Evolutionary conservation across 805 yeast species (phyloP).

Genomic region (Ogataea haglerorum): DNA sequence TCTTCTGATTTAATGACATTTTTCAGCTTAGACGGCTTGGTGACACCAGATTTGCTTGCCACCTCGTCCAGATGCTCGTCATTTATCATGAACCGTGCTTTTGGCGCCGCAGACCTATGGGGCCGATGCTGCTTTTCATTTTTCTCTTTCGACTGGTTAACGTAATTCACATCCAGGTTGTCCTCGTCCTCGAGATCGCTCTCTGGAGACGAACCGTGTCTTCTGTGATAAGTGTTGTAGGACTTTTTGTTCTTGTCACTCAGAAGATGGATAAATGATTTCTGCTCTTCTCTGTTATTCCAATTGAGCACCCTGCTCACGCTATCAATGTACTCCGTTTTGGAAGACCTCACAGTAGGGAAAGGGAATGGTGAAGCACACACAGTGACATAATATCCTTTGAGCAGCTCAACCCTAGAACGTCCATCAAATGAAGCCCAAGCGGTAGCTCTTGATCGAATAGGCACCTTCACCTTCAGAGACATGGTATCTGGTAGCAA

Average conservation of each 20-base stretch:
- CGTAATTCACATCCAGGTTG: slow-evolving; percentile 13
- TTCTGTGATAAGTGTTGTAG: slow-evolving; percentile 30
- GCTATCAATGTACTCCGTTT: slow-evolving; percentile 77
- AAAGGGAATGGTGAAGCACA: slow-evolving; percentile 88
- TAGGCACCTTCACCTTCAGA: slow-evolving; percentile 76
- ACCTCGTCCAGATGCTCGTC: slow-evolving; percentile 4
- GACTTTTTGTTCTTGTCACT: slow-evolving; percentile 54
- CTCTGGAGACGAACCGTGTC: slow-evolving; percentile 17
- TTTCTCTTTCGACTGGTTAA: not conserved
- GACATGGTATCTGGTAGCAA: slow-evolving; percentile 91
- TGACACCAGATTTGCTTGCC: slow-evolving; percentile 7
- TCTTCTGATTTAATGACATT: slow-evolving; percentile 11
- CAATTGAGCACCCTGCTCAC: slow-evolving; percentile 86
- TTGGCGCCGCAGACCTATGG: not conserved
- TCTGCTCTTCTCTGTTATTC: slow-evolving; percentile 89
- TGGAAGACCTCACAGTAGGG: slow-evolving; percentile 80
- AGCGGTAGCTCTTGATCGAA: slow-evolving; percentile 78
- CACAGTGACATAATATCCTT: slow-evolving; percentile 83
- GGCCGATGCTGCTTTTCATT: not conserved
- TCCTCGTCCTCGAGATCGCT: slow-evolving; percentile 25
- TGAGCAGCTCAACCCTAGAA: slow-evolving; percentile 70
- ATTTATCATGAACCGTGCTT: slow-evolving; percentile 6
- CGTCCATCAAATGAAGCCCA: slow-evolving; percentile 98
- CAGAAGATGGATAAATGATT: slow-evolving; percentile 64
- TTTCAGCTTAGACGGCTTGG: slow-evolving; percentile 20